Evolutionary conservation across 2,329 filamentous ascomycete genomes (phyloP), one percentile per base, ranked within the genome.

Genomic region (Fonsecaea pugnacius): DNA sequence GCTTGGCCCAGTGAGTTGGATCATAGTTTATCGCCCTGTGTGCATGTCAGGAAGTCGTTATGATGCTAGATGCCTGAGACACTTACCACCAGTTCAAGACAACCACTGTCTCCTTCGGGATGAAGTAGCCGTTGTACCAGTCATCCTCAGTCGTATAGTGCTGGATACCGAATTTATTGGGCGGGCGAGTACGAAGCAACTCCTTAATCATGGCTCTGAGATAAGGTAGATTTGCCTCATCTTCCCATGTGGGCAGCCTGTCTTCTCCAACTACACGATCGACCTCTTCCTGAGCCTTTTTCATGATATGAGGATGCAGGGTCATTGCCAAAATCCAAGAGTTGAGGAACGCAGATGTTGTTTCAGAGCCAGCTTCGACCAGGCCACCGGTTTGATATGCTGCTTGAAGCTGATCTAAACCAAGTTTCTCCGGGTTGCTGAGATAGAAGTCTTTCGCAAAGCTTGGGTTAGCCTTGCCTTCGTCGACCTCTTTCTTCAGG

Each of bases 211-310:
- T 76, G 1, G 82, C 82, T 21, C 79, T 77, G 35, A 86, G 71
- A 68, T 87, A 87, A 0, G 84, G 84, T 24, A 87, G 70, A 3
- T 75, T 72, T 0, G 76, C 73, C 24, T 78, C 76, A 68, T 87
- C 84, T 35, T 80, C 77, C 71, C 80, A 82, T 18, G 71, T 73
- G 0, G 85, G 85, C 10, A 79, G 77, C 2, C 85, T 77, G 14
- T 76, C 62, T 0, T 73, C 69, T 4, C 85, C 84, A 3, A 87
- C 75, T 0, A 85, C 78, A 1, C 75, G 72, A 65, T 85, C 83
- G 2, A 87, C 62, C 71, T 78, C 84, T 21, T 78, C 77, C 64
- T 83, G 80, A 0, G 82, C 78, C 27, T 77, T 80, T 2, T 68
- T 62, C 61, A 82, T 75, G 9, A 82, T 76, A 12, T 81, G 75